Percentiles rank a stretch among this genome's conserved stretches.
Conservation (phyloP, 352 stramenopile genomes). For the Globisporangium iwayamae region DNA sequence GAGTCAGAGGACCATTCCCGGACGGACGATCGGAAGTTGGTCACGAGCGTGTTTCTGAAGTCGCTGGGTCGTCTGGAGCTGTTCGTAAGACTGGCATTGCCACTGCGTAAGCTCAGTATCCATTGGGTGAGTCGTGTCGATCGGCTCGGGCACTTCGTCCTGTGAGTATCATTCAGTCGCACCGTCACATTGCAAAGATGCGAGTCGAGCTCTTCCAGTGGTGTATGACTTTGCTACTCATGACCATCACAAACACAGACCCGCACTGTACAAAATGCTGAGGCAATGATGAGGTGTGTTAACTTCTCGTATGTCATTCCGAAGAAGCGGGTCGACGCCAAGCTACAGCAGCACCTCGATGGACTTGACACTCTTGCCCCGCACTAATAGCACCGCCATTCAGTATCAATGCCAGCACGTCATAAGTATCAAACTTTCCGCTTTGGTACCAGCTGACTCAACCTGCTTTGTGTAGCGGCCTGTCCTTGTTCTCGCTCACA, state of each 20-base stretch:
- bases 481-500: slow-evolving; percentile 63
- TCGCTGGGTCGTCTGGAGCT: neutral
- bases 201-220: slow-evolving; percentile 55
- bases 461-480: slow-evolving; percentile 81
- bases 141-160: slow-evolving; percentile 8
- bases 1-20: slow-evolving; percentile 5
- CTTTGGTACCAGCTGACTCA: slow-evolving; percentile 11
- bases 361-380: slow-evolving; percentile 47
- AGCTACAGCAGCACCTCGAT: slow-evolving; percentile 59
- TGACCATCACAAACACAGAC: neutral
- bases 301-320: slow-evolving; percentile 43
- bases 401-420: neutral
- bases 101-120: slow-evolving; percentile 10
- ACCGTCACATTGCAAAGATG: slow-evolving; percentile 29
- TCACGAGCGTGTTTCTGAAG: slow-evolving; percentile 9
- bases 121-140: slow-evolving; percentile 6
- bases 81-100: neutral
- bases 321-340: slow-evolving; percentile 46
- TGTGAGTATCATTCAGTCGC: neutral
- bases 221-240: slow-evolving; percentile 57
- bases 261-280: too few relatives aligned
- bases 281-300: too few relatives aligned
- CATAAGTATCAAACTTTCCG: neutral
- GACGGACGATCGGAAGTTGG: slow-evolving; percentile 9
- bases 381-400: slow-evolving; percentile 14